Evolutionary conservation across 106 monocot genomes (phyloP).

Genomic region (Ottelia alismoides): DNA sequence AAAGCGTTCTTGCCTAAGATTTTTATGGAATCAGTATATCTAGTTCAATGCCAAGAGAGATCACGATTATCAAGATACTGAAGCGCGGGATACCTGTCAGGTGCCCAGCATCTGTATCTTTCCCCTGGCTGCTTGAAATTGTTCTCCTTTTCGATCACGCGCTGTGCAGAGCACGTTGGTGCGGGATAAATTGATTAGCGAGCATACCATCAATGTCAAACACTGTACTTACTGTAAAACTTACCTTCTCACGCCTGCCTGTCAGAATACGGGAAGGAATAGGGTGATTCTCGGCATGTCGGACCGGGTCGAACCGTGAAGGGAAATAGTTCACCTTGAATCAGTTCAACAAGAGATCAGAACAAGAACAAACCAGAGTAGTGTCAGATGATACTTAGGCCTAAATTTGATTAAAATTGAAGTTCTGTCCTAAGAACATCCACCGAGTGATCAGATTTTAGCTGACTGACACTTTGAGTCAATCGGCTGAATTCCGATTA

Average conservation of each 20-base stretch:
- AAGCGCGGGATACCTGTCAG: constrained; percentile 46
- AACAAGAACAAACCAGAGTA: constrained; percentile 49
- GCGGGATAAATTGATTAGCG: too few relatives aligned
- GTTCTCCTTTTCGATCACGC: constrained; percentile 61
- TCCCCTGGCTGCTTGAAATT: constrained; percentile 95
- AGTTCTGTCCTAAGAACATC: too few relatives aligned
- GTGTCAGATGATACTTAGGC: too few relatives aligned
- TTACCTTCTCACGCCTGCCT: constrained; percentile 50
- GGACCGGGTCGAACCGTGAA: constrained; percentile 49
- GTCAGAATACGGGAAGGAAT: constrained; percentile 28
- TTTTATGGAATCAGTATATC: too few relatives aligned
- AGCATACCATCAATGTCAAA: too few relatives aligned
- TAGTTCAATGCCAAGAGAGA: not conserved
- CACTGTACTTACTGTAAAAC: too few relatives aligned
- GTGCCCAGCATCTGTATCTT: constrained; percentile 64
- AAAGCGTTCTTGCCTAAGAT: constrained; percentile 50
- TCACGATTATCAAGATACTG: too few relatives aligned
- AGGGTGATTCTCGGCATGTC: constrained; percentile 38
- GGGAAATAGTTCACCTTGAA: constrained; percentile 54
- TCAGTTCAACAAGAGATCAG: constrained; percentile 52
- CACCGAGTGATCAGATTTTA: too few relatives aligned
- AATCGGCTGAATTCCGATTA: too few relatives aligned
- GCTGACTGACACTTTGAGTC: too few relatives aligned
- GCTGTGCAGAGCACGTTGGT: constrained; percentile 15
- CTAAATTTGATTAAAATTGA: too few relatives aligned